Evolutionary conservation across 2,329 filamentous ascomycete species (phyloP), one percentile per base, ranked within the genome.

Genomic region (Cladosporium halotolerans): DNA sequence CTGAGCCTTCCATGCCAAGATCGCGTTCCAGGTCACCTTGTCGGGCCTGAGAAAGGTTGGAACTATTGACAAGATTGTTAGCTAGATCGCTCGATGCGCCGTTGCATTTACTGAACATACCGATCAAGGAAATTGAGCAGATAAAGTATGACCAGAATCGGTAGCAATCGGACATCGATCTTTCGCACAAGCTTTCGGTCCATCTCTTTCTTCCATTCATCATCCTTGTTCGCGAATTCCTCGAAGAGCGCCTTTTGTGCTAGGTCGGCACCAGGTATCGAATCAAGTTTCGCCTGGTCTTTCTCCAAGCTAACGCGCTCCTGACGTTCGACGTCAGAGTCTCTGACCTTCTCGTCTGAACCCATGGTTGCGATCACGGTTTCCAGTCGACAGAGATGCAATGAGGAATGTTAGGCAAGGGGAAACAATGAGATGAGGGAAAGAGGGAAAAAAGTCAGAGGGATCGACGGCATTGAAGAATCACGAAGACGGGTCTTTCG

Each of bases 141-240:
- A 63, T 89, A 89, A 72, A 89, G 86, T 58, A 89, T 67, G 45
- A 89, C 80, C 54, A 89, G 73, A 70, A 83, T 83, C 0, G 85
- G 84, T 54, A 88, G 73, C 67, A 89, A 55, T 48, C 85, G 78
- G 16, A 77, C 61, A 64, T 90, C 87, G 52, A 90, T 82, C 71
- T 89, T 90, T 60, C 82, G 79, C 65, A 83, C 79, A 62, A 90
- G 72, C 16, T 70, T 75, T 48, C 68, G 73, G 63, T 88, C 84
- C 28, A 50, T 43, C 8, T 51, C 32, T 8, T 33, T 32, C n/a
- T 45, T 51, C 43, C 48, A 47, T 23, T 13, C 48, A 34, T 41
- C 48, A 23, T 53, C 50, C 33, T 47, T 45, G 36, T 41, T 42
- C 31, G 50, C 50, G n/a, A 53, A 53, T 7, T 46, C 50, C 9